These are phyloP conservation scores for Talaromyces sp. DNA, from an alignment of 2,329 filamentous ascomycete genomes.

Conservation along the genomic window DNA sequence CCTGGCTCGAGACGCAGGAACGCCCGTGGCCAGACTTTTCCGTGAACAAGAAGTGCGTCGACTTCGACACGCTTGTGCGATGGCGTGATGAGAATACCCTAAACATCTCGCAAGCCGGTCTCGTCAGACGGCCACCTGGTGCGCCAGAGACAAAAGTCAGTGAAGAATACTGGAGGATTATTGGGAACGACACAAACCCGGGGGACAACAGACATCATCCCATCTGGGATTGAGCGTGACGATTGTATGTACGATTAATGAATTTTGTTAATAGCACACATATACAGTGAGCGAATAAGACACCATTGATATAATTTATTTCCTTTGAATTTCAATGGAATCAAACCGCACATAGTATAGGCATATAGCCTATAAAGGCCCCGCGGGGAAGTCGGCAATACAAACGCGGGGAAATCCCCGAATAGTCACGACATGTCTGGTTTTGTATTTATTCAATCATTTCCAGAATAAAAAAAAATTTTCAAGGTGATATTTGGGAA, in stretches of 20 bases:
- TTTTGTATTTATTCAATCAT: neutral
- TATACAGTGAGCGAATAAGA: neutral
- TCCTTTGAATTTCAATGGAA: neutral
- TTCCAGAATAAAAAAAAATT: neutral
- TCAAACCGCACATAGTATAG: neutral
- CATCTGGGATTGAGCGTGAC: neutral
- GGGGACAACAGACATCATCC: conserved; percentile 11
- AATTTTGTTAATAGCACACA: neutral
- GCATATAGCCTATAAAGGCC: neutral
- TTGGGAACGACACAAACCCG: conserved; percentile 9
- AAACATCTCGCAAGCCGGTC: conserved; percentile 6
- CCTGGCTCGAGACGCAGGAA: conserved; percentile 26
- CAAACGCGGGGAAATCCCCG: neutral
- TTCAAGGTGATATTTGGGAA: neutral
- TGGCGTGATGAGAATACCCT: conserved; percentile 14
- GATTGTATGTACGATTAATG: neutral
- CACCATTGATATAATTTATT: neutral
- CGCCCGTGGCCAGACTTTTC: conserved; percentile 29
- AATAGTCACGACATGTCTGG: neutral
- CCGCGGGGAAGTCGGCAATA: neutral
- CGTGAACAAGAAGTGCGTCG: conserved; percentile 26
- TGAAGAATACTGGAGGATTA: conserved; percentile 10
- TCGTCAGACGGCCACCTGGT: conserved; percentile 7
- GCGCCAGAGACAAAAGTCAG: conserved; percentile 5
- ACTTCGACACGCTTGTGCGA: conserved; percentile 19